Percentiles rank a stretch among this genome's conserved stretches.
These are phyloP conservation scores for Amanita phalloides DNA, from an alignment of 768 basidiomycete genomes.

Conservation along the genomic window DNA sequence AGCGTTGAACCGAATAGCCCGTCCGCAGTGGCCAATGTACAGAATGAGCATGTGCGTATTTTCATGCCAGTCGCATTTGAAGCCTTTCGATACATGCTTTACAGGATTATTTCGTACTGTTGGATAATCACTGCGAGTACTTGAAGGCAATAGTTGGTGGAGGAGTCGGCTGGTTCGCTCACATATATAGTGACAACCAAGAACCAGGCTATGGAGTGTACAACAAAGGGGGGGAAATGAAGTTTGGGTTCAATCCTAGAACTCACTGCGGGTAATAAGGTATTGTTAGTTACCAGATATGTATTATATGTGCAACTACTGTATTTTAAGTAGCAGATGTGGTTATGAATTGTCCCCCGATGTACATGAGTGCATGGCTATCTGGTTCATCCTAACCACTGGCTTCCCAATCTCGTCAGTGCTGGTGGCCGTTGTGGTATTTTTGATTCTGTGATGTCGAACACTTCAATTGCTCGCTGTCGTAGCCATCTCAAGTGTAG, in stretches of 20 bases:
- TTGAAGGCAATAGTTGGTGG: slow-evolving; percentile 40
- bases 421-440: slow-evolving; percentile 69
- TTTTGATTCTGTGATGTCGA: slow-evolving; percentile 62
- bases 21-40: slow-evolving; percentile 34
- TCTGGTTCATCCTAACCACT: slow-evolving; percentile 57
- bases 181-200: slow-evolving; percentile 46
- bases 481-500: neutral
- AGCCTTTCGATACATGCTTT: neutral
- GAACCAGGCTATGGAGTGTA: slow-evolving; percentile 53
- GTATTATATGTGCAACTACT: too few species aligned
- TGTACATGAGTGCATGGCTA: too few species aligned
- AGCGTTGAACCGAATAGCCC: slow-evolving; percentile 46
- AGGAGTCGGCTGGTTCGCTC: slow-evolving; percentile 58
- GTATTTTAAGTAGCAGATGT: neutral
- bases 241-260: slow-evolving; percentile 42
- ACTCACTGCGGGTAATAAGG: slow-evolving; percentile 24
- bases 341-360: neutral
- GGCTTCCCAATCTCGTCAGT: slow-evolving; percentile 42
- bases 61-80: neutral
- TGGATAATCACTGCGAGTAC: slow-evolving; percentile 41
- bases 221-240: slow-evolving; percentile 23
- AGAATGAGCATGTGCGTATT: slow-evolving; percentile 32
- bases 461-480: slow-evolving; percentile 81
- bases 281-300: slow-evolving; percentile 11
- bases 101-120: slow-evolving; percentile 36